These are phyloP conservation scores for Crotalaria pallida DNA, from an alignment of 306 rosid species.

Conservation along the genomic window DNA sequence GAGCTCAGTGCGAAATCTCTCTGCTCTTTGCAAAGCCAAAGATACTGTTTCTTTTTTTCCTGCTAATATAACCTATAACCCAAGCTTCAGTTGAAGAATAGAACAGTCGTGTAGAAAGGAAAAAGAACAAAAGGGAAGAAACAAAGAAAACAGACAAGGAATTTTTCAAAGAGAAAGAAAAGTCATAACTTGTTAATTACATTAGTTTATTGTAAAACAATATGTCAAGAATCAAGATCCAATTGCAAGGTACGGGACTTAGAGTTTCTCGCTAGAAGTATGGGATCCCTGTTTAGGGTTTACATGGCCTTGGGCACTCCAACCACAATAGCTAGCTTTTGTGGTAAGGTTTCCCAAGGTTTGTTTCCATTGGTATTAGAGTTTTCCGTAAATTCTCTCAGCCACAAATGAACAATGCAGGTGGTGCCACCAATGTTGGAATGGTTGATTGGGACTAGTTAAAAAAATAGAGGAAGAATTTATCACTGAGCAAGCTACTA, in stretches of 20 bases:
- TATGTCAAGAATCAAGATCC: no score
- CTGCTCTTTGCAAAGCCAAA: conserved; percentile 63
- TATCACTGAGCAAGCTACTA: neutral
- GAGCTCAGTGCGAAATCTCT: conserved; percentile 79
- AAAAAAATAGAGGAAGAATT: neutral
- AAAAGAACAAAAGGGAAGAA: neutral
- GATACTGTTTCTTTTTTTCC: conserved; percentile 79
- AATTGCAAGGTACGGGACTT: no score
- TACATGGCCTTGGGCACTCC: no score
- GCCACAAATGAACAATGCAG: no score
- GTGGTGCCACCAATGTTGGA: no score
- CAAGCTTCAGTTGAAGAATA: conserved; percentile 27
- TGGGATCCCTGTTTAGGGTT: no score
- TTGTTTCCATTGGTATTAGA: no score
- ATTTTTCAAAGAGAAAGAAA: neutral
- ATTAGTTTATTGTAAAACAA: neutral
- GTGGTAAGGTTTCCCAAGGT: no score
- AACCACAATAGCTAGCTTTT: no score
- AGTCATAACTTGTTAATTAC: neutral
- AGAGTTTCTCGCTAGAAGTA: no score
- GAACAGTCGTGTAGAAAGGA: neutral
- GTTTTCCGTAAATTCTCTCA: no score
- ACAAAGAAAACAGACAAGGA: neutral
- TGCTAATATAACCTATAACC: conserved; percentile 85
- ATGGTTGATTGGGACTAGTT: no score